These are phyloP conservation scores for Sporopachydermia lactativora DNA, from an alignment of 805 yeast genomes.

Conservation along the genomic window DNA sequence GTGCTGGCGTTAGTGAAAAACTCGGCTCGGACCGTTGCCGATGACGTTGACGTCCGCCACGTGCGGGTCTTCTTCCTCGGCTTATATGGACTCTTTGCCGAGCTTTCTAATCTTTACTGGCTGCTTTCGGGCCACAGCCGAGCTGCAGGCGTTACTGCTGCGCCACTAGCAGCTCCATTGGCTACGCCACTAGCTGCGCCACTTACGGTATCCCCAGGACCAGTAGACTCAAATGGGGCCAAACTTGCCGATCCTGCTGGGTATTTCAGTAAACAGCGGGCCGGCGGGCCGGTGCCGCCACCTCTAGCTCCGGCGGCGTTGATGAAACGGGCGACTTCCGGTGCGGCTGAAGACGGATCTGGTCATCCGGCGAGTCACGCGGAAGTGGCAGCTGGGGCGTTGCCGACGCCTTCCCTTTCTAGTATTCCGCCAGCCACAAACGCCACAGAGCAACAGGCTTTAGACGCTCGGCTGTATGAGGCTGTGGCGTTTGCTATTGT, in stretches of 20 bases:
- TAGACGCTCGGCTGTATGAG: slow-evolving; percentile 54
- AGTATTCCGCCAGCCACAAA: not conserved
- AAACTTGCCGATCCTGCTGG: not conserved
- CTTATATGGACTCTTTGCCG: not conserved
- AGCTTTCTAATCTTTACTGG: not conserved
- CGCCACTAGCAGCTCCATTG: no score
- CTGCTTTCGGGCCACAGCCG: not conserved
- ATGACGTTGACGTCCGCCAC: not conserved
- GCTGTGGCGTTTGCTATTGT: slow-evolving; percentile 47
- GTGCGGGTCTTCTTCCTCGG: not conserved
- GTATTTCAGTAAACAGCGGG: not conserved
- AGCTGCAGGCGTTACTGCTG: no score
- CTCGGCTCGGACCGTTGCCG: not conserved
- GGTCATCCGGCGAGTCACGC: not conserved
- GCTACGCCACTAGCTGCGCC: no score
- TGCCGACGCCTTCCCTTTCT: not conserved
- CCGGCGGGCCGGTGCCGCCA: not conserved
- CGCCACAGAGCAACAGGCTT: slow-evolving; percentile 26
- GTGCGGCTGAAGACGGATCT: not conserved
- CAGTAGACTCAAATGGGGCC: not conserved
- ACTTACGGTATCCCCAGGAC: not conserved
- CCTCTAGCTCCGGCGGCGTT: no score
- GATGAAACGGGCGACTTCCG: not conserved
- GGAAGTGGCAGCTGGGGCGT: not conserved
- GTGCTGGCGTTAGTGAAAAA: slow-evolving; percentile 1